These are phyloP conservation scores for Sisymbrium altissimum DNA, from an alignment of 345 rosid genomes.

Conservation along the genomic window DNA sequence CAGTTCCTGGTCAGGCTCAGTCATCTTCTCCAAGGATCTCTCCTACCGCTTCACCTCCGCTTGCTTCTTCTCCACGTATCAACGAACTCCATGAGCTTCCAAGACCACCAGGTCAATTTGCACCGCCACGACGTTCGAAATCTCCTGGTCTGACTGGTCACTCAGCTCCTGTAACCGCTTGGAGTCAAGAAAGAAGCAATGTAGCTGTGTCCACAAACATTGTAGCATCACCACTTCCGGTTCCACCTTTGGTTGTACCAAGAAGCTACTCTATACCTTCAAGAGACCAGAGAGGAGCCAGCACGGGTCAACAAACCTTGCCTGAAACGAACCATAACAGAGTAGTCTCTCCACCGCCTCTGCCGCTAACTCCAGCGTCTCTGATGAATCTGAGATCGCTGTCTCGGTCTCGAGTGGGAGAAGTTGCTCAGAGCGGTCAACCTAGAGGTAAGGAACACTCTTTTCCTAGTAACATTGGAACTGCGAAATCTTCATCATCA, in stretches of 20 bases:
- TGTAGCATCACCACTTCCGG: slow-evolving; percentile 77
- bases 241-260: slow-evolving; percentile 63
- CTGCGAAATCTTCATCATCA: background rate
- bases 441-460: slow-evolving; percentile 51
- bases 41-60: slow-evolving; percentile 85
- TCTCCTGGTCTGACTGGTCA: slow-evolving; percentile 53
- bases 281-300: slow-evolving; percentile 65
- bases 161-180: slow-evolving; percentile 65
- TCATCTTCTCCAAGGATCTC: slow-evolving; percentile 67
- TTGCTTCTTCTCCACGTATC: slow-evolving; percentile 73
- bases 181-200: slow-evolving; percentile 58
- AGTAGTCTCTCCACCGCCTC: slow-evolving; percentile 69
- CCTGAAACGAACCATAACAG: slow-evolving; percentile 39
- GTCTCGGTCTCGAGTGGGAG: slow-evolving; percentile 37
- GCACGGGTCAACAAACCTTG: slow-evolving; percentile 42
- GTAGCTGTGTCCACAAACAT: slow-evolving; percentile 38
- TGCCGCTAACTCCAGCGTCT: slow-evolving; percentile 75
- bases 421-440: slow-evolving; percentile 46
- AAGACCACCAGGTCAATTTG: slow-evolving; percentile 57
- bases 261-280: slow-evolving; percentile 91
- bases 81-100: slow-evolving; percentile 97
- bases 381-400: slow-evolving; percentile 37
- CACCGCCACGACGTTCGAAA: slow-evolving; percentile 50
- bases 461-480: background rate
- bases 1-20: slow-evolving; percentile 27